phyloP scores from a whole-genome alignment of 495 filamentous ascomycete genomes.

The Penicillium samsonianum region DNA sequence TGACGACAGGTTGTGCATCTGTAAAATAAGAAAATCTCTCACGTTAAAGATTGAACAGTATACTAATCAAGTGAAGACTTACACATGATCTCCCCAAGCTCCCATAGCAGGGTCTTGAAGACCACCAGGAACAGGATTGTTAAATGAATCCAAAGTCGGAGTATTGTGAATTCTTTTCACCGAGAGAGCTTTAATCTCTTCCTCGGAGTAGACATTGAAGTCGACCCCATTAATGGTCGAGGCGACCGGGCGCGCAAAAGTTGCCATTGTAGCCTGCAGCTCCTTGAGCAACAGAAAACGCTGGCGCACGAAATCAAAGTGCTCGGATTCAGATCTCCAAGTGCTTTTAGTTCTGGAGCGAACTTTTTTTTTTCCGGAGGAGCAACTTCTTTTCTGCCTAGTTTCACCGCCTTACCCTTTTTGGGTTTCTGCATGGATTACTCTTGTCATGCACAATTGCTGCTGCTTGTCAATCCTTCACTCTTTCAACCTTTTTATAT shows the following conservation, averaged over 20 bases:
- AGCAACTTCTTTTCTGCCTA: conserved; percentile 39
- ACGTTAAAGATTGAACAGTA: conserved; percentile 12
- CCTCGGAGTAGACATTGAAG: conserved; percentile 76
- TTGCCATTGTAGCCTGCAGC: conserved; percentile 58
- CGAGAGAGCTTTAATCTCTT: conserved; percentile 85
- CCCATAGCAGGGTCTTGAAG: conserved; percentile 92
- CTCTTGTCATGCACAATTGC: conserved; percentile 5
- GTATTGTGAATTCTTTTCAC: conserved; percentile 91
- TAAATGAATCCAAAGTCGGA: conserved; percentile 81
- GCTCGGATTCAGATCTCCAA: conserved; percentile 30
- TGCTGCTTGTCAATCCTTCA: not conserved
- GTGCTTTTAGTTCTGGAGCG: conserved; percentile 28
- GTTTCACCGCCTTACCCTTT: conserved; percentile 24
- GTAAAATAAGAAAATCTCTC: conserved; percentile 25
- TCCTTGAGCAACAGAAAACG: conserved; percentile 45
- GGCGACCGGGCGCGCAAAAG: conserved; percentile 84
- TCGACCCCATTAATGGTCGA: conserved; percentile 85
- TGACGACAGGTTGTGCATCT: conserved; percentile 91
- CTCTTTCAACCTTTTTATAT: conserved; percentile 2
- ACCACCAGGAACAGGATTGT: conserved; percentile 83
- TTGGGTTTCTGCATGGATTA: conserved; percentile 17
- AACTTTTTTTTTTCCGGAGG: conserved; percentile 26
- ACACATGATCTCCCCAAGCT: conserved; percentile 82
- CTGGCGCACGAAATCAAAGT: conserved; percentile 37
- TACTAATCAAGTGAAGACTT: conserved; percentile 38